phyloP scores from a whole-genome alignment of 2,329 filamentous ascomycete genomes.

The Elsinoe arachidis region DNA sequence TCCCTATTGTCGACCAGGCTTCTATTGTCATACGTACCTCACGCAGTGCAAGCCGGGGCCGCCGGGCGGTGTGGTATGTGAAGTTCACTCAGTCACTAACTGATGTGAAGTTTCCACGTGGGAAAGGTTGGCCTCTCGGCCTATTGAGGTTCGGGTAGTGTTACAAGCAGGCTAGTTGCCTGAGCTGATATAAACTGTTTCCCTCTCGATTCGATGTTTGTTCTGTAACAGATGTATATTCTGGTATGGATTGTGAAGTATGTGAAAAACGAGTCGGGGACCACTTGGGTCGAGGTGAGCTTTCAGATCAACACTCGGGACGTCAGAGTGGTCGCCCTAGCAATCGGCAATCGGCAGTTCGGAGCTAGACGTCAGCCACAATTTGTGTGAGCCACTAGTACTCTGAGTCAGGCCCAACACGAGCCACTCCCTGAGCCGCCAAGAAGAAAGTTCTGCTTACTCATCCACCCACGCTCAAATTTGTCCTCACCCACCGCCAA shows the following conservation, averaged over 20 bases:
- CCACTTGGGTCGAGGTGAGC: not conserved
- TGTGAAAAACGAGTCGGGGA: not conserved
- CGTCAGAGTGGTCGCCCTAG: conserved; percentile 2
- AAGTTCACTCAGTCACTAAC: conserved; percentile 32
- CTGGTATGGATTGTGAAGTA: not conserved
- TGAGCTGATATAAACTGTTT: not conserved
- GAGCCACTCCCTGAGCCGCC: not conserved
- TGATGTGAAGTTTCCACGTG: not conserved
- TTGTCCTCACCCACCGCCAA: not conserved
- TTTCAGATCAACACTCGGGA: not conserved
- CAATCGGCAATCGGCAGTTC: conserved; percentile 1
- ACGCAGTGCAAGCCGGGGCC: conserved; percentile 74
- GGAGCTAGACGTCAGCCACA: not conserved
- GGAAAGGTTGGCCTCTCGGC: conserved; percentile 12
- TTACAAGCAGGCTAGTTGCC: conserved; percentile 12
- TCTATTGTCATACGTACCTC: conserved; percentile 49
- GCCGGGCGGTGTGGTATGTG: conserved; percentile 55
- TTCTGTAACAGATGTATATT: not conserved
- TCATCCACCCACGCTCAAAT: conserved; percentile 9
- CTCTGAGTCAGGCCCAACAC: no score
- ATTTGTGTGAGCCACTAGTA: no score
- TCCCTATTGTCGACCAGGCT: not conserved
- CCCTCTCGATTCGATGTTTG: not conserved
- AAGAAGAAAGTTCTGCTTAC: not conserved
- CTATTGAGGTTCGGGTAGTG: not conserved